These are phyloP conservation scores for Aureobasidium subglaciale DNA, from an alignment of 2,329 filamentous ascomycete species.

Conservation along the genomic window DNA sequence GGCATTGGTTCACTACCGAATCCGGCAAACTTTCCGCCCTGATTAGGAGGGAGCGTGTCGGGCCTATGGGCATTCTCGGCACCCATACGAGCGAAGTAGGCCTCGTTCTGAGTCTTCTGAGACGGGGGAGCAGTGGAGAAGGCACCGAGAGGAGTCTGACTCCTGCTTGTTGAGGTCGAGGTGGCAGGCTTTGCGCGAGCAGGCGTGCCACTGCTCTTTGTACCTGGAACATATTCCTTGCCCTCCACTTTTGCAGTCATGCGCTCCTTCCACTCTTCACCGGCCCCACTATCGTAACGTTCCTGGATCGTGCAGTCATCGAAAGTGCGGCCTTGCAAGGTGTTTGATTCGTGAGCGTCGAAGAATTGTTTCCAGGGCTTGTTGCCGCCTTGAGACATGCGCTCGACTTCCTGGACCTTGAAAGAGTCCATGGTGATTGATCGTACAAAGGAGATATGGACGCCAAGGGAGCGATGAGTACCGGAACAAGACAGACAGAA, in stretches of 20 bases:
- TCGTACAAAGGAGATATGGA: conserved; percentile 97
- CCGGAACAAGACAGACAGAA: conserved; percentile 96
- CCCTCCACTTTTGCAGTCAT: conserved; percentile 83
- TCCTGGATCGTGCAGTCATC: conserved; percentile 86
- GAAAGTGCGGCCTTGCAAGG: conserved; percentile 50
- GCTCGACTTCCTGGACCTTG: conserved; percentile 83
- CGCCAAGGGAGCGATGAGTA: conserved; percentile 86
- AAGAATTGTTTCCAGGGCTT: conserved; percentile 83
- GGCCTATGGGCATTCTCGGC: conserved; percentile 71
- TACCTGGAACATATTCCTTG: conserved; percentile 69
- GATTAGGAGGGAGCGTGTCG: conserved; percentile 70
- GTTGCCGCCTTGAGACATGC: conserved; percentile 91
- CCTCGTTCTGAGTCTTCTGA: conserved; percentile 64
- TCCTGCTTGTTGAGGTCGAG: conserved; percentile 22
- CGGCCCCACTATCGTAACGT: conserved; percentile 79
- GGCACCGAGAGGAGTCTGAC: conserved; percentile 21
- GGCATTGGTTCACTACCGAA: conserved; percentile 73
- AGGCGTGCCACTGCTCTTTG: conserved; percentile 18
- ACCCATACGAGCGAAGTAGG: conserved; percentile 82
- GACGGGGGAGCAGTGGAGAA: conserved; percentile 23
- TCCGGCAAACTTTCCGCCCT: conserved; percentile 86
- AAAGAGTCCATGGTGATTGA: conserved; percentile 99
- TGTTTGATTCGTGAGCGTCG: conserved; percentile 48
- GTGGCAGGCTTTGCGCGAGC: conserved; percentile 21
- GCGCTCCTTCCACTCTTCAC: conserved; percentile 92